Base-by-base conservation (phyloP, 768 basidiomycete genomes). In the Termitomyces bulborhizus region DNA sequence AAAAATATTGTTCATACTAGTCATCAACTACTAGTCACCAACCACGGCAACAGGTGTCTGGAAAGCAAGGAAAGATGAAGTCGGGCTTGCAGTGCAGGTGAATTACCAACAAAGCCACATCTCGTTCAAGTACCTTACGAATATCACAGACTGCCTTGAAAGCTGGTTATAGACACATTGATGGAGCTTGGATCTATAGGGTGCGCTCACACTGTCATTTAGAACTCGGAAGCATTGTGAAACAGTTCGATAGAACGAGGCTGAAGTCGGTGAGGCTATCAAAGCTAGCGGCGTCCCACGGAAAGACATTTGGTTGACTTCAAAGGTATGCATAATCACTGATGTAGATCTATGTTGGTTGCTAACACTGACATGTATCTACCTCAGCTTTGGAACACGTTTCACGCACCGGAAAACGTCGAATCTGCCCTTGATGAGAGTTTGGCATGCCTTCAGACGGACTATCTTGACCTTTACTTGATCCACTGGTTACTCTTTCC, bases 361-460 rank as follows among this genome's bases (percentile, higher is more conserved):
- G 21, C 21, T 21, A 13, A 24, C 40, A 42, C 9, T 16, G 8
- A 21, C 11, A 8, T 39, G 15, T 9, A 12, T 54, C 11, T 12
- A 43, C 24, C 7, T 36, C 46, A 84, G 79, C 77, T 92, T 18
- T 88, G 84, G 84, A 88, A 90, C 67, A 76, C 68, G 1, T 90
- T 86, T 69, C 89, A 92, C 63, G 74, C 77, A 2, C 88, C 90
- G 0, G 81, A 85, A 57, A 84, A 88, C 60, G 78, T 91, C 21
- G 87, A 88, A 63, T 62, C 77, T 1, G 76, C 75, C 11, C 74
- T 91, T 8, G 84, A 89, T 60, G 83, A 89, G 26, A 58, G 57
- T 24, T 31, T 57, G 16, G 34, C 47, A 2, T 36, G 37, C 7
- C 58, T 59, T 34, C 54, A 55, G 44, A 56, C 54, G 16, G 58